Evolutionary conservation across 2,329 filamentous ascomycete genomes (phyloP).

Genomic region (Catunica adiposa): DNA sequence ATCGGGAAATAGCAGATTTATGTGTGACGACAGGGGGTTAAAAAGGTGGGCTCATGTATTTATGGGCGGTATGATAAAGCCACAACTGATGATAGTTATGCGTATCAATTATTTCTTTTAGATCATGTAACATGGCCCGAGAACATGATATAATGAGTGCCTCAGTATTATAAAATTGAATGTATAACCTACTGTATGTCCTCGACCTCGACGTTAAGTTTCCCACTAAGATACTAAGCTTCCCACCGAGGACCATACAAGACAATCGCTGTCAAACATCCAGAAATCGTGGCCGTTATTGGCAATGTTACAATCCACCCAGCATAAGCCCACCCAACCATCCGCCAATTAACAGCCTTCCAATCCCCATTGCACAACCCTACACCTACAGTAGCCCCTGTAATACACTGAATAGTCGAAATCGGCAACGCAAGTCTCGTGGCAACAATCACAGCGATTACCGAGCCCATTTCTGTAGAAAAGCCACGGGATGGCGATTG

Average conservation of each 20-base stretch:
- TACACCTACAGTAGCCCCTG: constrained; percentile 35
- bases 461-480: constrained; percentile 34
- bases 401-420: constrained; percentile 37
- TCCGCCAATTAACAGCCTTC: constrained; percentile 32
- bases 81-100: no score
- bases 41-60: no score
- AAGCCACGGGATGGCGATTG: constrained; percentile 37
- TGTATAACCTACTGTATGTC: no score
- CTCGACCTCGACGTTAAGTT: no score
- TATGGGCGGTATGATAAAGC: no score
- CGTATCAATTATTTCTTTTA: no score
- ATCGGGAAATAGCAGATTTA: no score
- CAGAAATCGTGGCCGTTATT: constrained; percentile 32
- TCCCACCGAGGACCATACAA: constrained; percentile 33
- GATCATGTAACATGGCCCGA: no score
- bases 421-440: constrained; percentile 34
- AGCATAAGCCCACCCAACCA: constrained; percentile 30
- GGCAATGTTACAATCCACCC: constrained; percentile 37
- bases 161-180: no score
- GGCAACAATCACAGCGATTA: constrained; percentile 37
- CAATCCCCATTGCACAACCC: constrained; percentile 33
- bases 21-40: no score
- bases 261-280: constrained; percentile 36
- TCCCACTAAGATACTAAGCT: not conserved
- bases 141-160: no score